These are phyloP conservation scores for Tetrapyrgos nigripes DNA, from an alignment of 1,284 basidiomycete genomes.

Conservation along the genomic window DNA sequence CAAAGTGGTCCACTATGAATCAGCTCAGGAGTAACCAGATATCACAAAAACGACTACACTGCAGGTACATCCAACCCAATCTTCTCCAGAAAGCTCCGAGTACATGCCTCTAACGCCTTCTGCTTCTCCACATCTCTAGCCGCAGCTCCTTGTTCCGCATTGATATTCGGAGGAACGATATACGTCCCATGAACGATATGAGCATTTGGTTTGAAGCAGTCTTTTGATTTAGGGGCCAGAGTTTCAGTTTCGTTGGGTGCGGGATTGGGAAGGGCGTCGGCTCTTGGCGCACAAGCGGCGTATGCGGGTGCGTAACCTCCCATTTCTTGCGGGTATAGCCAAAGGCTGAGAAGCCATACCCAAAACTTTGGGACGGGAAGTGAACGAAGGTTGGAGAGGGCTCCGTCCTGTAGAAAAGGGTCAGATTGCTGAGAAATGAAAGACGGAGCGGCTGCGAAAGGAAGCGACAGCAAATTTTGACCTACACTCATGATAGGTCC, in stretches of 20 bases:
- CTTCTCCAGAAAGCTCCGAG: not conserved
- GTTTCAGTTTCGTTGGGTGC: not conserved
- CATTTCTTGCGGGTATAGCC: not conserved
- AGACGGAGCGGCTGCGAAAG: not conserved
- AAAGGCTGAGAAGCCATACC: not conserved
- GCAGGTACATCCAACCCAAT: not conserved
- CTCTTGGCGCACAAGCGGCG: not conserved
- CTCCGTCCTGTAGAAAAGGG: not conserved
- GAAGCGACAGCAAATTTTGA: not conserved
- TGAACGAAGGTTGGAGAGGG: not conserved
- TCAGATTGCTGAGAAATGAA: not conserved
- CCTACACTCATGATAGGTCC: slow-evolving; percentile 7
- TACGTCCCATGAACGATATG: not conserved
- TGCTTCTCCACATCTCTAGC: not conserved
- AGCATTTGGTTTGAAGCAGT: not conserved
- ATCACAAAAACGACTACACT: no score
- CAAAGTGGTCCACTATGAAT: no score
- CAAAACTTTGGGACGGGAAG: not conserved
- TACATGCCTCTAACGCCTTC: not conserved
- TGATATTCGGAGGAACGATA: not conserved
- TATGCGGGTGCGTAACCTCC: not conserved
- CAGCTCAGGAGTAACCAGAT: no score
- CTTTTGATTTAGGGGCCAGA: not conserved
- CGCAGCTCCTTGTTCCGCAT: not conserved
- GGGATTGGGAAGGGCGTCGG: not conserved